Percentiles rank a stretch among this genome's conserved stretches.
phyloP scores from a whole-genome alignment of 225 moss, liverwort and hornwort genomes.

The Physcomitrellopsis africana region DNA sequence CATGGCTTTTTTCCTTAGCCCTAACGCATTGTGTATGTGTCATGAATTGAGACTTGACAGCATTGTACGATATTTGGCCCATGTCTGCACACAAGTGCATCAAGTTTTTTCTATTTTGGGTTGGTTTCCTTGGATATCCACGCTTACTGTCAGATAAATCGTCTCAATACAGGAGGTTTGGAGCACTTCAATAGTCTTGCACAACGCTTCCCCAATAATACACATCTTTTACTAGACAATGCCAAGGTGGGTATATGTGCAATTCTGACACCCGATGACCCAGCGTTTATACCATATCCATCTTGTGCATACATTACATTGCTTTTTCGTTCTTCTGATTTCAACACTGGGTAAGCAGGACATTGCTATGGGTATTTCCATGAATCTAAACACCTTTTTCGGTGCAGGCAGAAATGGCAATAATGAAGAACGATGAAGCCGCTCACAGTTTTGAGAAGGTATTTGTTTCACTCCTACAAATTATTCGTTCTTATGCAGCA shows the following conservation, averaged over 20 bases:
- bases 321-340: background rate
- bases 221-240: conserved; percentile 75
- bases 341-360: background rate
- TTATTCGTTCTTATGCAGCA: conserved; percentile 1
- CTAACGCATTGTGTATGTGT: background rate
- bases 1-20: conserved; percentile 8
- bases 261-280: conserved; percentile 15
- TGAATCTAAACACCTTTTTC: conserved; percentile 5
- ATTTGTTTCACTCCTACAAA: background rate
- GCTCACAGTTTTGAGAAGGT: conserved; percentile 91
- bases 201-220: conserved; percentile 86
- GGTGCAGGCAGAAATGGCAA: conserved; percentile 76
- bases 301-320: background rate
- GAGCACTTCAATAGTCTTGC: conserved; percentile 84
- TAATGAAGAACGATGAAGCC: conserved; percentile 76
- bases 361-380: background rate
- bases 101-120: background rate
- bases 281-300: conserved; percentile 11
- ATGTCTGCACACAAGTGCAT: background rate
- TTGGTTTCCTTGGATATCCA: background rate
- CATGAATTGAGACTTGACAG: too few relatives aligned
- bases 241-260: conserved; percentile 67
- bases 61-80: background rate
- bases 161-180: conserved; percentile 66
- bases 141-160: conserved; percentile 12